A percentile compares a stretch with the other conserved stretches of the same genome.
Conservation (phyloP, 2,329 filamentous ascomycete genomes). For the Curvularia sp. region DNA sequence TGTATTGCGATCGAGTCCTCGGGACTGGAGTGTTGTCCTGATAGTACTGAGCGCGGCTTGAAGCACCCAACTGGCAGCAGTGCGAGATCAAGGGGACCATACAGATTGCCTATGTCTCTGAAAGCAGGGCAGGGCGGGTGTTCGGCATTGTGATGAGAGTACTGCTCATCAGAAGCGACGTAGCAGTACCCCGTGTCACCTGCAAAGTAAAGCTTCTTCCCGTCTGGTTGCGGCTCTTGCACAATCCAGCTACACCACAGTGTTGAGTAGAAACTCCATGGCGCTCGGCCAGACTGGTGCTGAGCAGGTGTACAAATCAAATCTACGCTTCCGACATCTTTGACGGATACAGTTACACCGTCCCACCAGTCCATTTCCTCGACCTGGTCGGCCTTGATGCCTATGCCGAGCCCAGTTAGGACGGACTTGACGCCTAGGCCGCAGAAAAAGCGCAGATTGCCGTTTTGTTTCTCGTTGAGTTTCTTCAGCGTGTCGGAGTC, state of each 20-base stretch:
- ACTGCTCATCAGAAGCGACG: conserved; percentile 39
- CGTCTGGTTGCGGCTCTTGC: conserved; percentile 33
- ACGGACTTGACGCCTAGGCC: conserved; percentile 51
- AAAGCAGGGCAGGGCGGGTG: conserved; percentile 58
- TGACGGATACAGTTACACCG: conserved; percentile 44
- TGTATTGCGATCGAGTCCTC: conserved; percentile 59
- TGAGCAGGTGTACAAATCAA: conserved; percentile 58
- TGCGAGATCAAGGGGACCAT: conserved; percentile 59
- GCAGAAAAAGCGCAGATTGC: conserved; percentile 53
- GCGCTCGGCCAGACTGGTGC: conserved; percentile 55
- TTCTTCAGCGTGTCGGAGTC: conserved; percentile 56
- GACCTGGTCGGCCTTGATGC: conserved; percentile 51
- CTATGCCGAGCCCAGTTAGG: conserved; percentile 47
- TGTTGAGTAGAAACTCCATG: conserved; percentile 50
- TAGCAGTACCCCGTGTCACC: conserved; percentile 60
- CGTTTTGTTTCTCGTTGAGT: conserved; percentile 49
- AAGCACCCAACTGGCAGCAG: conserved; percentile 59
- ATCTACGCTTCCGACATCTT: conserved; percentile 48
- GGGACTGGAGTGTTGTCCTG: conserved; percentile 56
- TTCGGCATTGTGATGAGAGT: conserved; percentile 42
- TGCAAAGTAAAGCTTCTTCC: conserved; percentile 55
- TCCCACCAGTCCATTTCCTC: conserved; percentile 62
- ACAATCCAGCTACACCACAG: conserved; percentile 60
- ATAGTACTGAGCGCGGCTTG: conserved; percentile 54
- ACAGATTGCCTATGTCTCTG: conserved; percentile 54